A percentile compares a stretch with the other conserved stretches of the same genome.
Conservation (phyloP, 2,329 filamentous ascomycete species). For the Sporothrix mexicana region DNA sequence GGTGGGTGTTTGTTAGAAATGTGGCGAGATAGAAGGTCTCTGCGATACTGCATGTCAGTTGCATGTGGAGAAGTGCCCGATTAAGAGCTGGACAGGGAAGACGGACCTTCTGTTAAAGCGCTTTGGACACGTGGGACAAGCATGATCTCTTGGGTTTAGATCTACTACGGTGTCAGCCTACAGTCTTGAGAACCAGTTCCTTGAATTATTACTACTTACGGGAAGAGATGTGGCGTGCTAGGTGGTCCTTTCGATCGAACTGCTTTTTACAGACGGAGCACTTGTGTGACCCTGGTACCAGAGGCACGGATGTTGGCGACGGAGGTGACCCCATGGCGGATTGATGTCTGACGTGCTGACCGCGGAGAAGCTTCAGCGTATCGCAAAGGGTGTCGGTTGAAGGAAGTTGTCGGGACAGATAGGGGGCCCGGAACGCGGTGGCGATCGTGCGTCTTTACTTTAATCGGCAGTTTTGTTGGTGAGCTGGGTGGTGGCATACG, state of each 20-base stretch:
- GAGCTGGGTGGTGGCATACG: too few species aligned
- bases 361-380: not conserved
- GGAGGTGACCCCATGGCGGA: not conserved
- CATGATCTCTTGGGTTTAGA: not conserved
- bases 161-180: not conserved
- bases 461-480: too few species aligned
- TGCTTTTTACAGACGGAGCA: not conserved
- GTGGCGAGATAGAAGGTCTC: conserved; percentile 2
- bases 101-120: not conserved
- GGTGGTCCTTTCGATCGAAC: conserved; percentile 21
- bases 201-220: not conserved
- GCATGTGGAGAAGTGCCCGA: not conserved
- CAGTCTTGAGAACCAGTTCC: not conserved
- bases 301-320: not conserved
- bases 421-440: too few species aligned
- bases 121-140: not conserved
- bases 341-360: not conserved
- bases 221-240: not conserved
- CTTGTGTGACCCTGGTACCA: not conserved
- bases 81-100: not conserved
- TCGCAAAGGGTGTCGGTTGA: too few species aligned
- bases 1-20: not conserved
- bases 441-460: too few species aligned
- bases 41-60: not conserved
- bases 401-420: too few species aligned